Conservation (phyloP, 2,329 filamentous ascomycete species). For the Ophiostoma novo-ulmi region DNA sequence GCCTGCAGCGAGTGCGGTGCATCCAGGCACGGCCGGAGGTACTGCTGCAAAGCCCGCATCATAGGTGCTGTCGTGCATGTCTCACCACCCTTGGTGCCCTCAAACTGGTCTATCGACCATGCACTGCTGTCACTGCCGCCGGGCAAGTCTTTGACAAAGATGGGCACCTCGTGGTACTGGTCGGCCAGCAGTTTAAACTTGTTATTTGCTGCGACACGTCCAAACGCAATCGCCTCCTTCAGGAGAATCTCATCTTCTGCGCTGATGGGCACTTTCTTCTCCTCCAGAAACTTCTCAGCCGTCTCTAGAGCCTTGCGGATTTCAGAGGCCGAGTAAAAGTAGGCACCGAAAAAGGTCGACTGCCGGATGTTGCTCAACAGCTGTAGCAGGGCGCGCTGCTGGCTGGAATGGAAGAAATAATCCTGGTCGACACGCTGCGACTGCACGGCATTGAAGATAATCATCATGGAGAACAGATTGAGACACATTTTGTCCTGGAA, state of each 20-base stretch:
- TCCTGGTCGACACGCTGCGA: constrained; percentile 79
- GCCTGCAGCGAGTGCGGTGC: constrained; percentile 43
- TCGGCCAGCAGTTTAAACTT: constrained; percentile 62
- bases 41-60: constrained; percentile 49
- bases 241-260: constrained; percentile 58
- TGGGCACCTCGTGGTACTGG: constrained; percentile 68
- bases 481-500: constrained; percentile 78
- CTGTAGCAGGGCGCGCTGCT: constrained; percentile 59
- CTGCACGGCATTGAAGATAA: constrained; percentile 81
- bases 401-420: constrained; percentile 80
- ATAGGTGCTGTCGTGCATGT: constrained; percentile 46
- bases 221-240: constrained; percentile 59
- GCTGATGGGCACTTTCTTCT: constrained; percentile 55
- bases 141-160: constrained; percentile 66
- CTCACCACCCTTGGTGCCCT: constrained; percentile 28
- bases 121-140: constrained; percentile 45
- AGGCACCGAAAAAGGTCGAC: constrained; percentile 78
- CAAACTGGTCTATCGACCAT: constrained; percentile 57
- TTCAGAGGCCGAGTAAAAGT: constrained; percentile 63
- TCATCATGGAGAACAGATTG: constrained; percentile 78
- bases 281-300: constrained; percentile 61
- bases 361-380: constrained; percentile 76
- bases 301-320: constrained; percentile 61
- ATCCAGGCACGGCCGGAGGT: constrained; percentile 43
- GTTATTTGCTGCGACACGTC: constrained; percentile 55